These are phyloP conservation scores for Lecanicillium sp. DNA, from an alignment of 2,329 filamentous ascomycete species.

Conservation along the genomic window DNA sequence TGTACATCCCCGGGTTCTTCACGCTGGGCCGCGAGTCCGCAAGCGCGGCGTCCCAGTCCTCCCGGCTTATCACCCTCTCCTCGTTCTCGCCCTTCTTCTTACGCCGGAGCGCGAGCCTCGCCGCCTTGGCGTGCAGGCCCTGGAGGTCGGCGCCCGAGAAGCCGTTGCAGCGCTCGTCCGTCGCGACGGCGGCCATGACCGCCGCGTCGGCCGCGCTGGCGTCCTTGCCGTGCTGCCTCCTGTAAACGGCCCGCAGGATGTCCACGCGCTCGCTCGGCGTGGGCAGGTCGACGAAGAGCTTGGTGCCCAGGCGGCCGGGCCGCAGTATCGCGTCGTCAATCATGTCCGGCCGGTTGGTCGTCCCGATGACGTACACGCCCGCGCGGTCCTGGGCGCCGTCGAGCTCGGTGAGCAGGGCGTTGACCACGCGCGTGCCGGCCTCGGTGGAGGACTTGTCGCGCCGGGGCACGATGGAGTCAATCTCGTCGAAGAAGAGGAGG, in stretches of 20 bases:
- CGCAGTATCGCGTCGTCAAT: constrained; percentile 94
- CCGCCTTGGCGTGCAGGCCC: constrained; percentile 41
- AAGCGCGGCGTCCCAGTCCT: constrained; percentile 50
- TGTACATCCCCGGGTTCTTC: constrained; percentile 39
- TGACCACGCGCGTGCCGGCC: constrained; percentile 82
- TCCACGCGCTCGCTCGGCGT: constrained; percentile 73
- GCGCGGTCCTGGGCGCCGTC: constrained; percentile 75
- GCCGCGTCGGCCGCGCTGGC: constrained; percentile 41
- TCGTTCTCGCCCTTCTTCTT: constrained; percentile 27
- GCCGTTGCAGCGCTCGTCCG: constrained; percentile 60
- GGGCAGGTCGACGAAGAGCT: constrained; percentile 86
- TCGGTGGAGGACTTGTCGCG: constrained; percentile 75
- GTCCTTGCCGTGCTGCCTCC: constrained; percentile 33
- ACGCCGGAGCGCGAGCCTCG: constrained; percentile 40
- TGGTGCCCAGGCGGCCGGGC: constrained; percentile 79
- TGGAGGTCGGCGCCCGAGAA: constrained; percentile 68
- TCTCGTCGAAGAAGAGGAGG: constrained; percentile 96
- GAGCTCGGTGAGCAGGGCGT: constrained; percentile 88
- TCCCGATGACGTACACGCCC: constrained; percentile 90
- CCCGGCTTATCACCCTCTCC: constrained; percentile 24
- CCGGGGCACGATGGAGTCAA: constrained; percentile 84
- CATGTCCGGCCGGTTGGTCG: constrained; percentile 92
- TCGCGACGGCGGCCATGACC: constrained; percentile 58
- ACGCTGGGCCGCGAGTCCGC: constrained; percentile 45
- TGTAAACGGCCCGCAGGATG: constrained; percentile 67